Base-by-base conservation (phyloP, 495 filamentous ascomycete species). In the Corynascus novoguineensis region DNA sequence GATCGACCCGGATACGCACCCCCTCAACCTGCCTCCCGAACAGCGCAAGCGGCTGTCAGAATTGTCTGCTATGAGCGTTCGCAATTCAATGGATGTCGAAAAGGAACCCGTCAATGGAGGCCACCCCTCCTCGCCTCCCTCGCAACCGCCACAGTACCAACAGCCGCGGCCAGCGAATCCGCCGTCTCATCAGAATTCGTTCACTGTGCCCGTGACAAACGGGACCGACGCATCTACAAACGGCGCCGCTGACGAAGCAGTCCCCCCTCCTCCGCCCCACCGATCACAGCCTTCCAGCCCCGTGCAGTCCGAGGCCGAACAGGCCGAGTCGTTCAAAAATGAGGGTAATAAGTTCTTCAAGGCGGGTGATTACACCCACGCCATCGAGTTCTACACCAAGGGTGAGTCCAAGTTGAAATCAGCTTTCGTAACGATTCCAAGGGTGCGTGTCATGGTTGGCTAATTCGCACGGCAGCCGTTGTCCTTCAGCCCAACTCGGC, bases 331-430 rank as follows among this genome's bases (percentile, higher is more conserved):
- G 19, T 95, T 85, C 80, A 98, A 98, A 75, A 80, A 89, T 62
- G 83, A 87, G 25, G 93, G 93, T 29, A 98, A 98, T 75, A 95
- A 92, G 64, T 92, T 87, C 66, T 98, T 96, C 79, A 97, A 96
- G 76, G 85, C 88, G 55, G 86, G 85, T 64, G 86, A 97, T 61
- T 98, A 91, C 68, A 73, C 75, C 37, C 84, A 85, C 61, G 92
- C 95, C 21, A 88, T 97, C 65, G 81, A 88, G 60, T 89, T 95
- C 68, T 98, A 97, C 68, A 91, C 86, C 50, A 96, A 95, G 81
- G 93, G 91, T 96, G 55, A 56, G 55, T 50, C 35, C 5, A 21
- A 1, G 28, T 22, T 0, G 31, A 14, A 10, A 34, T 28, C 19
- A 12, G n/a, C 31, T 5, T 29, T 25, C 47, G 47, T n/a, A 29